phyloP scores from a whole-genome alignment of 1,139 yeast genomes.

The Saccharomycopsis hybrid region DNA sequence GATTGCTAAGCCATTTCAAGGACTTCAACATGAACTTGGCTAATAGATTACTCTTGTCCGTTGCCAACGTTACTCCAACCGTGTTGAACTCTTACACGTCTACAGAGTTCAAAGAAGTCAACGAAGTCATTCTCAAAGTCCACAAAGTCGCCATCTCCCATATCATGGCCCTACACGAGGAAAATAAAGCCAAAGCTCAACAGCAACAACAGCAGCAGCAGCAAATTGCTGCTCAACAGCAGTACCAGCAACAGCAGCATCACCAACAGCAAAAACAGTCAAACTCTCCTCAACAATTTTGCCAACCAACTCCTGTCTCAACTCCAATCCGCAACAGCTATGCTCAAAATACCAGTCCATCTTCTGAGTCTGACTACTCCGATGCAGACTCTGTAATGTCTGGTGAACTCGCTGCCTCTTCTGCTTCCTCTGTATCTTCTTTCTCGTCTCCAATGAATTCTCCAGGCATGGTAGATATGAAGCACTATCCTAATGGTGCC shows the following conservation, averaged over 20 bases:
- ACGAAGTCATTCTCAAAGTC: constrained; percentile 17
- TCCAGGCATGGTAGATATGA: constrained; percentile 6
- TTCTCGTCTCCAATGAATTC: constrained; percentile 17
- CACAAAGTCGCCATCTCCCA: constrained; percentile 21
- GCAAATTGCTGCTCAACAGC: not conserved
- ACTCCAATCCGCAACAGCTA: constrained; percentile 13
- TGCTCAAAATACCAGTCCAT: not conserved
- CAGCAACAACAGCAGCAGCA: constrained; percentile 7
- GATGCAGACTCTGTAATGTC: constrained; percentile 19
- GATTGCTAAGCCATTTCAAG: constrained; percentile 3
- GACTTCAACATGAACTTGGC: constrained; percentile 19
- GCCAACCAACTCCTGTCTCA: constrained; percentile 18
- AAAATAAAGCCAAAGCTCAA: constrained; percentile 8
- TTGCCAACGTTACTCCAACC: constrained; percentile 20
- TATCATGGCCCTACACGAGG: constrained; percentile 21
- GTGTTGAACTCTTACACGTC: constrained; percentile 18
- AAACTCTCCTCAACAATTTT: too few relatives aligned
- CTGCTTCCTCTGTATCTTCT: constrained; percentile 10
- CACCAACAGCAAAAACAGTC: not conserved
- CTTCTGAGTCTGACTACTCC: constrained; percentile 14
- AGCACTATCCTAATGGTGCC: not conserved
- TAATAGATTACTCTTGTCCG: constrained; percentile 14
- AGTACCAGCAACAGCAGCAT: not conserved
- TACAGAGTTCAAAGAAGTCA: constrained; percentile 16
- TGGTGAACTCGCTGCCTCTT: constrained; percentile 1